Base-by-base conservation (phyloP, 2,329 filamentous ascomycete species). In the Ascochyta pisi region DNA sequence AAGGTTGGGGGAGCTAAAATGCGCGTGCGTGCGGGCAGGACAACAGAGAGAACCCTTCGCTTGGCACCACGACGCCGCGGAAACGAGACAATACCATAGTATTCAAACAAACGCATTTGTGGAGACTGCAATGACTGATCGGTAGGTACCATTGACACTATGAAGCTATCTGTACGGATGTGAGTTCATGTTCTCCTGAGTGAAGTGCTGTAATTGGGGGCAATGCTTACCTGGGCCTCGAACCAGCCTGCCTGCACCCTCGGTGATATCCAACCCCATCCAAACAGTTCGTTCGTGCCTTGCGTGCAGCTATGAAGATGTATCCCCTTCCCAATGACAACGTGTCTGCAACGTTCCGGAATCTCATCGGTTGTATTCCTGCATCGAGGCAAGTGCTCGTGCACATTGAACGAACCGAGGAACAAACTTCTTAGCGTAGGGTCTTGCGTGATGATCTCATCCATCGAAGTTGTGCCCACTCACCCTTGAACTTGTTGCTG, bases 1-100 rank as follows among this genome's bases (percentile, higher is more conserved):
- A 40, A 41, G 51, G 34, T 49, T 49, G 19, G 29, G 43, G 52
- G 39, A 45, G 45, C 52, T 35, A 40, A 27, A 27, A 12, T 29
- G 33, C 6, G 27, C 40, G 27, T 31, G 27, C 16, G 27, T 31
- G 29, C 29, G 27, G 40, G 12, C n/a, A 8, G 23, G 34, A 39
- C 15, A 39, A 27, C 22, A n/a, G 23, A 24, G 44, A 48, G 15
- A 41, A 24, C 34, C 7, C 10, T 16, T 49, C 16, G 40, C 45
- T 50, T 55, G 40, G 52, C 52, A 40, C 15, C 27, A 41, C 23
- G 6, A 19, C 15, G 37, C 16, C 37, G 37, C 37, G 23, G 13
- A 16, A 50, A 35, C 27, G 6, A 33, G 40, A 13, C 33, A 40
- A 19, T 19, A 19, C 19, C 19, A 19, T 3, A 19, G 23, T 31